A percentile compares a stretch with the other conserved stretches of the same genome.
phyloP scores from a whole-genome alignment of 1,139 yeast genomes.

The Debaryomyces sp. region DNA sequence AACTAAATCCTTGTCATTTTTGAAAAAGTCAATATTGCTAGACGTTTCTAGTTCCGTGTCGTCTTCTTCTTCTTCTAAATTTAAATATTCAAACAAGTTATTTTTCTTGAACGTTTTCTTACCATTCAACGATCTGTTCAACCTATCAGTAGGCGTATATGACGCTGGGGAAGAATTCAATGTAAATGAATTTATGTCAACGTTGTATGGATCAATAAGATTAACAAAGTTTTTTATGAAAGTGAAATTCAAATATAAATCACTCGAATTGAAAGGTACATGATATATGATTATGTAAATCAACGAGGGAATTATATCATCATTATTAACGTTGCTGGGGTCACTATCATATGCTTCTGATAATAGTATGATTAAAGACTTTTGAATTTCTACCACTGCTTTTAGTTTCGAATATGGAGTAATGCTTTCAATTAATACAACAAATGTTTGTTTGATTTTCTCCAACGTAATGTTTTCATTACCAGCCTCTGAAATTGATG shows the following conservation, averaged over 20 bases:
- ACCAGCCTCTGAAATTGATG: constrained; percentile 16
- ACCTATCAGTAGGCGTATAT: constrained; percentile 20
- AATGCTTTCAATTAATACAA: constrained; percentile 17
- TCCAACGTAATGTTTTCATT: constrained; percentile 10
- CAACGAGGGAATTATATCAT: constrained; percentile 41
- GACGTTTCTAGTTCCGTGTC: constrained; percentile 7
- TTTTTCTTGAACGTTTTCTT: constrained; percentile 11
- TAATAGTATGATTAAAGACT: constrained; percentile 29
- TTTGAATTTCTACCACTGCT: constrained; percentile 35
- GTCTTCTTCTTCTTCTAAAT: constrained; percentile 25
- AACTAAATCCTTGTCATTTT: constrained; percentile 34
- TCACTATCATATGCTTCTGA: constrained; percentile 22
- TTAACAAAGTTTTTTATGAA: constrained; percentile 42
- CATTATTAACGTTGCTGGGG: constrained; percentile 34
- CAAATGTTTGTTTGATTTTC: constrained; percentile 18
- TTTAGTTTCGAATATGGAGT: constrained; percentile 40
- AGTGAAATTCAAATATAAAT: constrained; percentile 39
- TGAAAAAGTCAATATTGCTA: constrained; percentile 26
- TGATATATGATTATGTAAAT: constrained; percentile 39
- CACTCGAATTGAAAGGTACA: constrained; percentile 19
- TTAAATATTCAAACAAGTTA: constrained; percentile 36
- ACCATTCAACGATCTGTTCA: constrained; percentile 4
- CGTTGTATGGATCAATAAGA: constrained; percentile 34
- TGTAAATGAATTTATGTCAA: constrained; percentile 22
- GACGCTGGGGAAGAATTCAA: constrained; percentile 13